A percentile compares a stretch with the other conserved stretches of the same genome.
phyloP scores from a whole-genome alignment of 2,329 filamentous ascomycete species.

The Hypoxylon sp. region DNA sequence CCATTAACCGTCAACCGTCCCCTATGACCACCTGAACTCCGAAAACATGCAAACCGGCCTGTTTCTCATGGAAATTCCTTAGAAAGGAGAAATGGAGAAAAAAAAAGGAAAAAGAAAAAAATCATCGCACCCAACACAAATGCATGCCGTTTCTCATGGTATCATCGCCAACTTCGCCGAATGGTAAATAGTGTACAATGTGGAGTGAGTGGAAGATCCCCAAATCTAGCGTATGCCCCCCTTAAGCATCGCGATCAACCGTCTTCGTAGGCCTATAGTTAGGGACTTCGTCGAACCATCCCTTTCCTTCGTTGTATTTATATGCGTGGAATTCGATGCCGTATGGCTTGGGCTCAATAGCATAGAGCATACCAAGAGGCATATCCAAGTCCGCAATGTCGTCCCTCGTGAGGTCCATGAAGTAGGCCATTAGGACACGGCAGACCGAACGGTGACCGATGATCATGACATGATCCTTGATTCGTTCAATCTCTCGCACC shows the following conservation, averaged over 20 bases:
- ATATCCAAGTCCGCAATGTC: constrained; percentile 96
- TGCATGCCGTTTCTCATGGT: constrained; percentile 40
- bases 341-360: constrained; percentile 97
- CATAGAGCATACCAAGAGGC: constrained; percentile 92
- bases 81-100: constrained; percentile 5
- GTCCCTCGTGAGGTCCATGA: constrained; percentile 90
- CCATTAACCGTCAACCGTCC: constrained; percentile 4
- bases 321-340: constrained; percentile 98
- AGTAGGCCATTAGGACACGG: constrained; percentile 94
- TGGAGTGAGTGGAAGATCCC: constrained; percentile 22
- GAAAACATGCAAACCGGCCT: constrained; percentile 27
- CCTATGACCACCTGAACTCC: constrained; percentile 28
- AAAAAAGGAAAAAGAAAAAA: not conserved
- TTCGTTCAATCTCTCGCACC: constrained; percentile 96
- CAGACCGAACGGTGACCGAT: constrained; percentile 94
- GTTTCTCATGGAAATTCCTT: constrained; percentile 15
- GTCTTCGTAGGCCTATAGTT: constrained; percentile 82
- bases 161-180: constrained; percentile 38
- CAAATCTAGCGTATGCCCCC: not conserved
- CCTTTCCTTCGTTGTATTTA: constrained; percentile 82
- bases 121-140: constrained; percentile 14
- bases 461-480: constrained; percentile 94
- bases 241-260: constrained; percentile 58
- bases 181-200: constrained; percentile 35
- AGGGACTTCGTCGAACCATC: constrained; percentile 89